These are phyloP conservation scores for Solanum tarijense DNA, from an alignment of 257 asterid species.

Conservation along the genomic window DNA sequence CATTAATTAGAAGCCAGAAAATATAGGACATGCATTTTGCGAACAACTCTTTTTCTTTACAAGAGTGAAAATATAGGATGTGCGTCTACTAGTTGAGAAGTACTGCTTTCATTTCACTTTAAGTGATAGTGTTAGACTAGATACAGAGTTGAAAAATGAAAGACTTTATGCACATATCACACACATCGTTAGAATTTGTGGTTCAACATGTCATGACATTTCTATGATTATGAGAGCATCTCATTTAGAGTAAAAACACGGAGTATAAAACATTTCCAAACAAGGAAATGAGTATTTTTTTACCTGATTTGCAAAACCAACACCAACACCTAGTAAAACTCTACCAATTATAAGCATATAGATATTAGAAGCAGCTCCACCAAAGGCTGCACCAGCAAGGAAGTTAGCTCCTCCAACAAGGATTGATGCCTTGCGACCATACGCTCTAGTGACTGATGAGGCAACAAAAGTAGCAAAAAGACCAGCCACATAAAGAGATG, in stretches of 20 bases:
- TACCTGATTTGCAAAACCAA: conserved; percentile 81
- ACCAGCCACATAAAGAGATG: conserved; percentile 62
- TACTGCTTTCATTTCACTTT: background rate
- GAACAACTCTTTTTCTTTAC: background rate
- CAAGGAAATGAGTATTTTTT: background rate
- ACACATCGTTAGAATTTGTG: background rate
- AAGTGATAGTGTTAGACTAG: background rate
- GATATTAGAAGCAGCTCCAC: conserved; percentile 49
- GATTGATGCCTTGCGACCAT: conserved; percentile 57
- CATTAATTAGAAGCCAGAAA: too few species aligned
- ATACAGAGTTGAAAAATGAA: background rate
- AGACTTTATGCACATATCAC: background rate
- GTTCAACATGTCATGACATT: background rate
- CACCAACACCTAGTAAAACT: conserved; percentile 61
- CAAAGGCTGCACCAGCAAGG: conserved; percentile 58
- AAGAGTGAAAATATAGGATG: background rate
- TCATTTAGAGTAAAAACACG: background rate
- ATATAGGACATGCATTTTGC: background rate
- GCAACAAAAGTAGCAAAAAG: conserved; percentile 59
- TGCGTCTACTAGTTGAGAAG: background rate
- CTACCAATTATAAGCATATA: conserved; percentile 66
- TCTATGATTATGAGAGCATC: background rate
- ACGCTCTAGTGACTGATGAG: conserved; percentile 35
- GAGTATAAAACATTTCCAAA: background rate
- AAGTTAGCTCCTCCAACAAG: conserved; percentile 58